A percentile compares a stretch with the other conserved stretches of the same genome.
Evolutionary conservation across 768 basidiomycete species (phyloP).

Genomic region (Pleurotus citrinopileatus): DNA sequence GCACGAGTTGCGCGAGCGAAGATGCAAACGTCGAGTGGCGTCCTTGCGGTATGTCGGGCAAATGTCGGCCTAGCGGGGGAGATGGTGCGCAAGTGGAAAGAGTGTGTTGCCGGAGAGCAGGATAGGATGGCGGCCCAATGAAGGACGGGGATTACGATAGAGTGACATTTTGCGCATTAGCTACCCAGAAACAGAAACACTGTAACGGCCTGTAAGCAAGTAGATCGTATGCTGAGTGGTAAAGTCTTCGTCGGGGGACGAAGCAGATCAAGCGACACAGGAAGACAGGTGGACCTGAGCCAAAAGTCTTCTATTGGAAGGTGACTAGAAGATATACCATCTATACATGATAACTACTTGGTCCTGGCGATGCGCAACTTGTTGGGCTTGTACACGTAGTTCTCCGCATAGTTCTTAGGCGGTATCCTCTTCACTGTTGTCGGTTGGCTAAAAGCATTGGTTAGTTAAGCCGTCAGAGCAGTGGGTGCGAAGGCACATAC

Average conservation of each 20-base stretch:
- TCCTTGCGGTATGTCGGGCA: background rate
- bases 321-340: too few relatives aligned
- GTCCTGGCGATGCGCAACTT: constrained; percentile 84
- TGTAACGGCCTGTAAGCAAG: too few relatives aligned
- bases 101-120: background rate
- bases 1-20: background rate
- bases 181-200: too few relatives aligned
- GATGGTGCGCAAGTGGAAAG: background rate
- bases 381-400: constrained; percentile 79
- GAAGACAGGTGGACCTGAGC: too few relatives aligned
- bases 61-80: background rate
- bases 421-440: constrained; percentile 64
- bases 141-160: background rate
- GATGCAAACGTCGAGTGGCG: background rate
- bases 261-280: too few relatives aligned
- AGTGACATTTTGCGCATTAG: too few relatives aligned
- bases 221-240: too few relatives aligned
- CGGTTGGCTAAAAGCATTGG: constrained; percentile 44
- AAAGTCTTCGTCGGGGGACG: too few relatives aligned
- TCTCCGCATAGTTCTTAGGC: constrained; percentile 89
- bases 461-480: background rate
- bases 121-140: background rate
- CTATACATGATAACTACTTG: constrained; percentile 59
- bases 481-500: constrained; percentile 39
- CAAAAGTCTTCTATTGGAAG: too few relatives aligned